Evolutionary conservation across 2,329 filamentous ascomycete genomes (phyloP), one percentile per base, ranked within the genome.

Genomic region (Podosphaera fusca): DNA sequence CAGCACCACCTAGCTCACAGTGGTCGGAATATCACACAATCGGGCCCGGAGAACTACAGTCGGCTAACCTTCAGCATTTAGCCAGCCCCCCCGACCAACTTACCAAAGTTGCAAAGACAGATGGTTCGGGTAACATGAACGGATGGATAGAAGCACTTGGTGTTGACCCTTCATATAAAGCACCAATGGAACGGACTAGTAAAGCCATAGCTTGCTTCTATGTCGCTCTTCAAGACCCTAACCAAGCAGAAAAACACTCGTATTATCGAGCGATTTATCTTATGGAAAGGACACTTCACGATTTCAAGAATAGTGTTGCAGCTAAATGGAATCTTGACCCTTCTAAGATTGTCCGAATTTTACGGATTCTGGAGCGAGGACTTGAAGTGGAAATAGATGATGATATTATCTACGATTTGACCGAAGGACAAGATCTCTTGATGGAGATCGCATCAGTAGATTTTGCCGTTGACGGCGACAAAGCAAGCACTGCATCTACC

Each of bases 111-210:
- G 70, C 72, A 50, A 73, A 73, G 62, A 76, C 72, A 1, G 79
- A 82, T 56, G 77, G 80, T 30, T 72, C 78, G 40, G 82, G 82
- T 8, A 79, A 77, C 31, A 72, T 88, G 34, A 84, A 80, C 59
- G 84, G 85, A 4, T 95, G 85, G 82, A 92, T 96, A 60, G 88
- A 95, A 67, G 87, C 88, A 0, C 71, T 95, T 6, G 92, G 87
- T 36, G 87, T 96, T n/a, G 92, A 96, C 67, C 74, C 82, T 14
- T 78, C 77, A 1, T 98, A 96, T 67, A 80, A 83, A 58, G 84
- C 92, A 50, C 89, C 89, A 0, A 71, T 76, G 1, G 86, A 94
- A 64, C 79, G 77, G 58, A 72, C 75, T 7, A 73, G 80, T 29
- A 94, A 87, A 68, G 71, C 76, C 68, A 81, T 94, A 47, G 90